Conservation (phyloP, 2,329 filamentous ascomycete genomes). For the Penicillium sp. region DNA sequence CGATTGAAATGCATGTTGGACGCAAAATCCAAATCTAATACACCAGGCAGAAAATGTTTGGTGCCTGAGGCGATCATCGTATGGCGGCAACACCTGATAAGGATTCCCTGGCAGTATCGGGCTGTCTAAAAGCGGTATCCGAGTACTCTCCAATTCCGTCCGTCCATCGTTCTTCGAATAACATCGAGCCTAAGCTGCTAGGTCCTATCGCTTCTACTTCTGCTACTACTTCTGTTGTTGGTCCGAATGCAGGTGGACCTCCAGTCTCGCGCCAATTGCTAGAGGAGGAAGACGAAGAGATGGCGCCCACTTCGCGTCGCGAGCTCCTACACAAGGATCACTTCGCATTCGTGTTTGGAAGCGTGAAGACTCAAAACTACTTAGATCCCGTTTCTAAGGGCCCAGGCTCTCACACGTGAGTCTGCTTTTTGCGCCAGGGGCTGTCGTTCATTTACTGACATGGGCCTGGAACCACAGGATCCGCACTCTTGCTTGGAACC, state of each 20-base stretch:
- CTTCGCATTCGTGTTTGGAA: conserved; percentile 65
- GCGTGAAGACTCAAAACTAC: conserved; percentile 70
- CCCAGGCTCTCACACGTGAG: conserved; percentile 57
- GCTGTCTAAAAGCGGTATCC: conserved; percentile 1
- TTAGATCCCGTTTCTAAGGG: conserved; percentile 59
- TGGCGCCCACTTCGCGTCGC: conserved; percentile 41
- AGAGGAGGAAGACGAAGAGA: conserved; percentile 21
- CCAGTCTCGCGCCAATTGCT: conserved; percentile 12
- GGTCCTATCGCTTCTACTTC: background rate
- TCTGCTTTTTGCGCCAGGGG: conserved; percentile 27
- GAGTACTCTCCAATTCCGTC: background rate
- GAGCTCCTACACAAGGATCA: conserved; percentile 59
- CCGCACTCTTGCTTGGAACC: conserved; percentile 84
- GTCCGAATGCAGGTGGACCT: conserved; percentile 13
- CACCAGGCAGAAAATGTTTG: background rate
- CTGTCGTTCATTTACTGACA: conserved; percentile 4
- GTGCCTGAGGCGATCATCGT: background rate
- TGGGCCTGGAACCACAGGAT: conserved; percentile 50
- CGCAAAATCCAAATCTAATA: background rate
- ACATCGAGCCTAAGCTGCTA: background rate
- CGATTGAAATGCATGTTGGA: background rate
- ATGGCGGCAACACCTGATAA: background rate
- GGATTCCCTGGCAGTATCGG: conserved; percentile 4
- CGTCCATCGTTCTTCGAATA: background rate
- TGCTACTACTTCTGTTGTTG: background rate